Evolutionary conservation across 2,329 filamentous ascomycete species (phyloP), one percentile per base, ranked within the genome.

Genomic region (Kalaharituber pfeilii): DNA sequence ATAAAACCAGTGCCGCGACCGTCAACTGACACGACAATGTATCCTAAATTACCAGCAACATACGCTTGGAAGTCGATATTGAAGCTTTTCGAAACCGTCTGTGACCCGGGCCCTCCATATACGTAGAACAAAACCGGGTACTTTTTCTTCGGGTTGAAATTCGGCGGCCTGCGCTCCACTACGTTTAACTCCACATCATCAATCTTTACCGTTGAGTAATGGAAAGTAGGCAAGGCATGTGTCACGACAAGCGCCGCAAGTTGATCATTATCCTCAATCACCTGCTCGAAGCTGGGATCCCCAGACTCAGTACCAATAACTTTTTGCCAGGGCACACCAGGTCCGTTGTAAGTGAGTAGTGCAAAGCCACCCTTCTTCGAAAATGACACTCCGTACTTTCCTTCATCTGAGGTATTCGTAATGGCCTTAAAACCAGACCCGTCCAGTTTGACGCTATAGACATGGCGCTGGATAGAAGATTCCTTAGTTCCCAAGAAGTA

Each of bases 121-220:
- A 95, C 81, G 64, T 85, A 82, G 73, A 98, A 98, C 3, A 98
- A 76, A 1, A 98, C 87, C 0, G 91, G 91, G 63, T 98, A 96
- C 65, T 84, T 80, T 69, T 84, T 88, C 63, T 79, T 80, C 18
- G 79, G 73, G 66, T 87, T 77, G 66, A 96, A 98, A 68, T 94
- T 83, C 1, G 88, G 84, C 5, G 91, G 91, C 0, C 86, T 83
- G 27, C 87, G 82, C 69, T 98, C 91, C 13, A 96, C 71, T 11
- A 83, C 74, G 56, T 84, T 79, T 15, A 85, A 69, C 18, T 80
- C 77, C 62, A 84, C 81, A 4, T 29, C 22, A 58, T 91, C 82
- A 15, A 96, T 77, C n/a, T 82, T 83, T 50, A 98, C 75, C 9
- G 83, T 93, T 47, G 84, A 81, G 67, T 89, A 95, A 50, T 84